Base-by-base conservation (phyloP, 116 monocot species). In the Papilionanthe hybrid region DNA sequence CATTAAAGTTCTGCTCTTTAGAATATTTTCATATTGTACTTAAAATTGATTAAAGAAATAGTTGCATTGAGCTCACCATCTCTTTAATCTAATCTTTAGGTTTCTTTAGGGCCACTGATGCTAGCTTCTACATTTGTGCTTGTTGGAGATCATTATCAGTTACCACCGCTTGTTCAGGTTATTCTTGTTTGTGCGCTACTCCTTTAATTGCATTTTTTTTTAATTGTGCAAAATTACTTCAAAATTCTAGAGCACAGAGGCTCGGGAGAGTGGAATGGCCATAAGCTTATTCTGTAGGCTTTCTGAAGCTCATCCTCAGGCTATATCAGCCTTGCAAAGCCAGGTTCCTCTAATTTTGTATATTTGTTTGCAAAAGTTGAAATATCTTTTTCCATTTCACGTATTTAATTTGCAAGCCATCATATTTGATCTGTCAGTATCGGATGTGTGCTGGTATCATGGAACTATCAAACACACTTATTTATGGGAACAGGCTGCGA, bases 81-180 rank as follows among this genome's bases (percentile, higher is more conserved):
- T 73, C 73, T 73, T 43, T 73, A 9, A 69, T 37, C 43, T 42
- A 43, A 48, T 75, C 10, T 44, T n/a, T 75, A 98, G 98, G 94
- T 98, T 1, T 91, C 98, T 60, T 81, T 98, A 81, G 98, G 98
- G 66, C 98, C 98, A 63, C 86, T 98, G 80, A 98, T 94, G 98
- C 87, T 94, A 82, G 94, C 98, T 79, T 90, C 93, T 79, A 94
- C 77, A 67, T 98, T 98, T 84, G 91, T 94, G 82, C 91, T 98
- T 76, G 98, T 98, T 85, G 98, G 98, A 78, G 98, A 98, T 72
- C 98, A 92, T 82, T 98, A 98, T 81, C 98, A 98, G 82, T 88
- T 98, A 73, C 98, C 98, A n/a, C 98, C 98, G 65, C 91, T 98
- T 81, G 93, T 98, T 74, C 91, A 93, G 93, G 98, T 94, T 23